Base-by-base conservation (phyloP, 116 monocot genomes). In the Phalaenopsis hybrid region DNA sequence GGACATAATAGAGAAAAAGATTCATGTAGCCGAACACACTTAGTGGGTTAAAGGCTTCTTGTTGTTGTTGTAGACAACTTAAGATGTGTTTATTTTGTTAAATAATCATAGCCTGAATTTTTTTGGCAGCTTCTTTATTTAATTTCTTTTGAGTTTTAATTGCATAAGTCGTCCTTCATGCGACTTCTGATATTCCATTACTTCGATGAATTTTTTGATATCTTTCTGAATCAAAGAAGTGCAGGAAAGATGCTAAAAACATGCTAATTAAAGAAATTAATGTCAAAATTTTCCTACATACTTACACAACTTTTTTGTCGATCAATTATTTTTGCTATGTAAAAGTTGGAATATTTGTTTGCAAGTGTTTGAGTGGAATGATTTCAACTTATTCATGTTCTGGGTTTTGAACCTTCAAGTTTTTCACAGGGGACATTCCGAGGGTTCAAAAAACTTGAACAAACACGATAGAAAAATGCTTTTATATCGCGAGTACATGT, bases 401-500 rank as follows among this genome's bases (percentile, higher is more conserved):
- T 21, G 18, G 72, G 67, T 80, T 45, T 43, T 74, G 17, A 74
- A 41, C 75, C 8, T 63, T 68, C 86, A 89, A 74, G 44, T 80
- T 77, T 57, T n/a, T 81, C 81, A 74, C 77, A 88, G 80, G 73
- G 79, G 68, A 50, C 21, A 18, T 77, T 79, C 75, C 7, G 81
- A 89, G n/a, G 81, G 86, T 55, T 76, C 34, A 10, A 76, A 28
- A 52, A 37, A 74, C 49, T 21, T 34, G 44, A 83, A 45, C 46
- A 80, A 79, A 61, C 74, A 74, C 86, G 44, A 82, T 43, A 55
- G 43, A 34, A 81, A 79, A 34, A 89, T 63, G 70, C 48, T 85
- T 76, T 74, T 78, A 31, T 93, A 85, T 49, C 93, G 89, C 34
- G 95, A 95, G 74, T 91, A 87, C 81, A 93, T 95, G 95, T 89